Evolutionary conservation across 2,329 filamentous ascomycete species (phyloP).

Genomic region (Mariannaea elegans): DNA sequence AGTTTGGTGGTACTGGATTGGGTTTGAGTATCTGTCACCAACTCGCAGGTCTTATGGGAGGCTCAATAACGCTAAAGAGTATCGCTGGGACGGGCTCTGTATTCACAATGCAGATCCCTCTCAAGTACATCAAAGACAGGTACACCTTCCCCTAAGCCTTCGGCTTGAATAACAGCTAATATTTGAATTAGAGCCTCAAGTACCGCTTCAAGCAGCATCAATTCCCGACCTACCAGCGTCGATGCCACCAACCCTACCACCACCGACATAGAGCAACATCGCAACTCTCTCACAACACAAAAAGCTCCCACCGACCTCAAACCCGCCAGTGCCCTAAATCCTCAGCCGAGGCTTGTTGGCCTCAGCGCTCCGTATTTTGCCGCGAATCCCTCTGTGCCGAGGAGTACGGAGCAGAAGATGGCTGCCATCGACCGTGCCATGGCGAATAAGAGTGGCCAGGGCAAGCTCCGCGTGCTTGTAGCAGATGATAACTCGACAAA

Average conservation of each 20-base stretch:
- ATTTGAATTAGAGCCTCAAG: constrained; percentile 55
- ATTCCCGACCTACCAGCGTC: constrained; percentile 59
- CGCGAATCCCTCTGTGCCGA: constrained; percentile 47
- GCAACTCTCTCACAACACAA: constrained; percentile 38
- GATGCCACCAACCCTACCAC: constrained; percentile 41
- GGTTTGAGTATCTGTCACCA: constrained; percentile 92
- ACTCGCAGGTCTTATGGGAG: constrained; percentile 83
- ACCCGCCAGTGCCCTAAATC: constrained; percentile 60
- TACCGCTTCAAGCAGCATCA: constrained; percentile 63
- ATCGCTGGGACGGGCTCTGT: constrained; percentile 77
- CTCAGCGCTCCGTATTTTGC: constrained; percentile 85
- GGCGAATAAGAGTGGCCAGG: constrained; percentile 64
- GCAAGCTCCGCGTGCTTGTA: constrained; percentile 82
- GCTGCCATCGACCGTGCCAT: constrained; percentile 72
- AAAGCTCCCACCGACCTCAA: constrained; percentile 40
- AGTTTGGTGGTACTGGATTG: constrained; percentile 87
- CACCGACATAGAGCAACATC: constrained; percentile 48
- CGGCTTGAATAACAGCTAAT: constrained; percentile 21
- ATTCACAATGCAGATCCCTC: constrained; percentile 84
- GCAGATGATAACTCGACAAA: constrained; percentile 75
- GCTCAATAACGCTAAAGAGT: constrained; percentile 76
- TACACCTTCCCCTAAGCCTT: constrained; percentile 5
- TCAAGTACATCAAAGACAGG: constrained; percentile 77
- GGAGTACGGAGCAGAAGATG: constrained; percentile 65
- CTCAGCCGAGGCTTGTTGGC: constrained; percentile 82